A percentile compares a stretch with the other conserved stretches of the same genome.
Evolutionary conservation across 805 yeast genomes (phyloP).

Genomic region (Dipodascus geniculatus): DNA sequence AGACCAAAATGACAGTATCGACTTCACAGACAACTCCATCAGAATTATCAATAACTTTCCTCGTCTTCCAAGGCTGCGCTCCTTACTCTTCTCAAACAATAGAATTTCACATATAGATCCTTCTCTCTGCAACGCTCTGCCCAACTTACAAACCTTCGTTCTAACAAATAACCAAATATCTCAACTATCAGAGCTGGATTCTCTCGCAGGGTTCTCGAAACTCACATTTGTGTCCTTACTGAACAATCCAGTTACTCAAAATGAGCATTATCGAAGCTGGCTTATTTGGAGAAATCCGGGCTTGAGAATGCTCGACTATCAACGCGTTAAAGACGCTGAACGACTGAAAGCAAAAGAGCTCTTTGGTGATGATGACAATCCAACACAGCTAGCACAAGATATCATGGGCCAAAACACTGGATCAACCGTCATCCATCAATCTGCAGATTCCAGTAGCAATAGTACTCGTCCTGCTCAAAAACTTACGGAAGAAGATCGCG

Average conservation of each 20-base stretch:
- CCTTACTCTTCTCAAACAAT: constrained; percentile 55
- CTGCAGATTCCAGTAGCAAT: constrained; percentile 4
- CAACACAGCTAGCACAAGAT: constrained; percentile 25
- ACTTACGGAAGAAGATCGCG: constrained; percentile 44
- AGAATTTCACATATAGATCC: constrained; percentile 35
- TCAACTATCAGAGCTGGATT: constrained; percentile 33
- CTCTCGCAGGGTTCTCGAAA: constrained; percentile 29
- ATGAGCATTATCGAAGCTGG: constrained; percentile 45
- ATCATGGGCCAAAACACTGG: constrained; percentile 14
- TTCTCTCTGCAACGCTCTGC: constrained; percentile 26
- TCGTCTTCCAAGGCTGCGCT: constrained; percentile 30
- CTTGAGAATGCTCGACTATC: constrained; percentile 55
- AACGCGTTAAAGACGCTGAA: constrained; percentile 46
- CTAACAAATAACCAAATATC: constrained; percentile 41
- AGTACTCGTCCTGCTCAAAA: constrained; percentile 26
- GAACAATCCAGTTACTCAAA: constrained; percentile 46
- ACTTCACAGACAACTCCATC: constrained; percentile 68
- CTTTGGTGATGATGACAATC: constrained; percentile 28
- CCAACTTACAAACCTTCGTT: constrained; percentile 39
- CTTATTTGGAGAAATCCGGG: constrained; percentile 53
- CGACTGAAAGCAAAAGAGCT: constrained; percentile 32
- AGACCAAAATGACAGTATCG: constrained; percentile 45
- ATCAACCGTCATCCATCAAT: neutral
- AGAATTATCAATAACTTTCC: constrained; percentile 42
- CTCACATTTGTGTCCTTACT: constrained; percentile 39